Evolutionary conservation across 331 rosid genomes (phyloP).

Genomic region (Rosa hybrid): DNA sequence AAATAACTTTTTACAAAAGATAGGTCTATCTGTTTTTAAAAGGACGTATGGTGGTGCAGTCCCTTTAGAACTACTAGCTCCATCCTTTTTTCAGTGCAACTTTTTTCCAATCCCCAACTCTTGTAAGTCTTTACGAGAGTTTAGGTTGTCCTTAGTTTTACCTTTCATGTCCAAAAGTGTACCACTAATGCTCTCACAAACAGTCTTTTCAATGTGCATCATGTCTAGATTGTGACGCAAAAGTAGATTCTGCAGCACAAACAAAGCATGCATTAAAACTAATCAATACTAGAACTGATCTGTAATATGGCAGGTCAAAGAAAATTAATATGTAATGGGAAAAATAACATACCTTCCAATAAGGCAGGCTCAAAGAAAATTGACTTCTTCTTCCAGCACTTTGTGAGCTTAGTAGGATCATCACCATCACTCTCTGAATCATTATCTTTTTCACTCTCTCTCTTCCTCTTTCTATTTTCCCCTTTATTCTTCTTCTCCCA

Average conservation of each 20-base stretch:
- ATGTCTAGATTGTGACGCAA: neutral
- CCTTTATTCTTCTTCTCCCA: too few relatives aligned
- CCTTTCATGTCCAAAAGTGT: neutral
- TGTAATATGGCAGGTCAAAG: too few relatives aligned
- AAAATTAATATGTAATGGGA: too few relatives aligned
- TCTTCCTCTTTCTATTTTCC: too few relatives aligned
- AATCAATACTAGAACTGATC: too few relatives aligned
- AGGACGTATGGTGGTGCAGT: too few relatives aligned
- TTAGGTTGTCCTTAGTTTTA: neutral
- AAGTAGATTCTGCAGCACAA: neutral
- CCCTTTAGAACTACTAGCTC: neutral
- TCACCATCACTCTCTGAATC: too few relatives aligned
- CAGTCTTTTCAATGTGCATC: neutral
- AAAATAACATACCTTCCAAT: too few relatives aligned
- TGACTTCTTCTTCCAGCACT: too few relatives aligned
- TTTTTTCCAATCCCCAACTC: neutral
- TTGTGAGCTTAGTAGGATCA: too few relatives aligned
- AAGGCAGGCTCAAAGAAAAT: too few relatives aligned
- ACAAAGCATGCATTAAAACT: neutral
- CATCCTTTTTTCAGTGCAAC: neutral
- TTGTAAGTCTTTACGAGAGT: neutral
- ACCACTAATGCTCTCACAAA: constrained; percentile 10
- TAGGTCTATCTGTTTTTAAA: neutral
- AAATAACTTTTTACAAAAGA: neutral
- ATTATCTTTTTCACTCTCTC: too few relatives aligned